Conservation (phyloP, 1,284 basidiomycete genomes). For the Puccinia hordei region DNA sequence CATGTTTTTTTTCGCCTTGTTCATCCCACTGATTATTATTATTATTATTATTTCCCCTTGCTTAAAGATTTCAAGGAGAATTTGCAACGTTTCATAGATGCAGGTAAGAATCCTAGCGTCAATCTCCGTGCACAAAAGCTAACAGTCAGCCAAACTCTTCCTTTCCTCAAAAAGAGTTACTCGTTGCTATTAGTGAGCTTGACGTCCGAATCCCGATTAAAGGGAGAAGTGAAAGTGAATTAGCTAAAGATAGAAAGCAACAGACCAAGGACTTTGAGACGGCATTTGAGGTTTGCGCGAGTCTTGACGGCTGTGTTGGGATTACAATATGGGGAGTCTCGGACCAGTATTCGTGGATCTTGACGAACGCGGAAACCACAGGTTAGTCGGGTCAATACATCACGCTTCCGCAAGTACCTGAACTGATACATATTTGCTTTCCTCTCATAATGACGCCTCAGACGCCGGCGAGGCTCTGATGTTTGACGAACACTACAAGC, state of each 20-base stretch:
- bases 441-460: not conserved
- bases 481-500: not conserved
- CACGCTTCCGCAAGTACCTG: not conserved
- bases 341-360: conserved; percentile 12
- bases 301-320: not conserved
- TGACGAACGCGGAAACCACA: not conserved
- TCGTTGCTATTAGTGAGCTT: conserved; percentile 25
- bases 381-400: not conserved
- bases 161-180: not conserved
- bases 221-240: conserved; percentile 1
- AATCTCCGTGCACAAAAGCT: not conserved
- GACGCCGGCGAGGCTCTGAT: not conserved
- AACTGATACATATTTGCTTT: not conserved
- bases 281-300: not conserved
- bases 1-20: too few species aligned
- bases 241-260: conserved; percentile 1
- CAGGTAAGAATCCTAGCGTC: not conserved
- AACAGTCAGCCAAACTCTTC: not conserved
- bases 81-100: conserved; percentile 9
- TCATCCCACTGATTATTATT: not conserved
- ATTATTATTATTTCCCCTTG: not conserved
- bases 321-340: conserved; percentile 12
- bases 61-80: conserved; percentile 14
- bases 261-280: conserved; percentile 15
- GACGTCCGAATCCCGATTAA: conserved; percentile 10